Evolutionary conservation across 169 alveolate genomes (phyloP), one percentile per base, ranked within the genome.

Genomic region (Plasmodium gaboni): DNA sequence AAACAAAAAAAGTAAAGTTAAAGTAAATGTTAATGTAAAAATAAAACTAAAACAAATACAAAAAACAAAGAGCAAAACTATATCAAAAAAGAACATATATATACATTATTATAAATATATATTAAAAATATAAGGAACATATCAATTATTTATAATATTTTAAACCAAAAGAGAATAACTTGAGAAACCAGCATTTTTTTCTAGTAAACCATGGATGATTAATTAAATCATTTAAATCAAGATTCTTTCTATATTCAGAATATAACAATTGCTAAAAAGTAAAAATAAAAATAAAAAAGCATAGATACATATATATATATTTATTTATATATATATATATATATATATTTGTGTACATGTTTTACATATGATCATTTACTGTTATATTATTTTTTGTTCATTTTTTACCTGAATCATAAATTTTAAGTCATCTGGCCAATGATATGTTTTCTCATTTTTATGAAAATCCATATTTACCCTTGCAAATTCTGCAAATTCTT

Each of bases 401-500:
- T 13, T n/a, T 13, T 53, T 8, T 53, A 74, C 88, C 88, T 74
- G 60, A 38, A 74, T 74, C 2, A 74, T 74, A 38, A 15, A 60
- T 38, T 74, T 74, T n/a, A 74, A 13, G 1, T 60, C 88, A 42
- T 51, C 46, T 51, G 88, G 88, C 88, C 88, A 74, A 50, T 74
- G 22, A 48, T 73, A 59, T 12, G 88, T 74, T 51, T 60, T n/a
- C 71, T 74, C 88, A 46, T 59, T 44, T 9, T 74, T 61, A 61
- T 74, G 67, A 44, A 74, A 74, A 19, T 74, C 63, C 88, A 74
- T 74, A 42, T 74, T 65, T 10, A 72, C 38, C 53, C 63, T 74
- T 28, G 46, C 88, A 61, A 74, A 74, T 6, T 74, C 60, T 15
- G 63, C 60, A 17, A 59, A 92, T 76, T 92, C 91, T 13, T 68